phyloP scores from a whole-genome alignment of 2,329 filamentous ascomycete species.

The Eutypella sp. region DNA sequence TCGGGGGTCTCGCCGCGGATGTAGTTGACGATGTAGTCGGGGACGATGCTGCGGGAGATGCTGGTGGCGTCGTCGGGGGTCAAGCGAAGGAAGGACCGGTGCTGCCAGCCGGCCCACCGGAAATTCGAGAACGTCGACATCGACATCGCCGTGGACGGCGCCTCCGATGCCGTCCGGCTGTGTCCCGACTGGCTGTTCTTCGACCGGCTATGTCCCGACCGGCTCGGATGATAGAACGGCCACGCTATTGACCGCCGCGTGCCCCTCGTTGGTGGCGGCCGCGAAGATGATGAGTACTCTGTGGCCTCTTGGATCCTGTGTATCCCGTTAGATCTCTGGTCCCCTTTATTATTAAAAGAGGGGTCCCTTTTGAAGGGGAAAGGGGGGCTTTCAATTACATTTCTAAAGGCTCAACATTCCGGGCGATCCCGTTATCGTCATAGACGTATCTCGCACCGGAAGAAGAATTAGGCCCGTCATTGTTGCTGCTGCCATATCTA shows the following conservation, averaged over 20 bases:
- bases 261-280: conserved; percentile 18
- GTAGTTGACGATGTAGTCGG: conserved; percentile 52
- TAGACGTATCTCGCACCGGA: conserved; percentile 19
- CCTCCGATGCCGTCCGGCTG: conserved; percentile 21
- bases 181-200: conserved; percentile 19
- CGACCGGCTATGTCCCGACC: conserved; percentile 18
- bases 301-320: conserved; percentile 21
- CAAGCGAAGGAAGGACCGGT: conserved; percentile 20
- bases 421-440: conserved; percentile 17
- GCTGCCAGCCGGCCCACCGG: conserved; percentile 20
- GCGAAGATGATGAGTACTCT: conserved; percentile 21
- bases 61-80: conserved; percentile 24
- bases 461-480: too few species aligned
- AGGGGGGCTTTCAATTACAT: conserved; percentile 11
- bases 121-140: conserved; percentile 23
- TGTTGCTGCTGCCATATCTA: conserved; percentile 13
- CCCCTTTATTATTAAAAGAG: neutral
- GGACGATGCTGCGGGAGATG: conserved; percentile 42
- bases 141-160: conserved; percentile 20
- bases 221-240: conserved; percentile 25
- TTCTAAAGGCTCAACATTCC: conserved; percentile 22
- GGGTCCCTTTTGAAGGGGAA: neutral
- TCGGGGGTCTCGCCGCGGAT: conserved; percentile 52
- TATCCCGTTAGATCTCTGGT: neutral
- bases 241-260: conserved; percentile 24